These are phyloP conservation scores for Rhynchosporium secalis DNA, from an alignment of 2,329 filamentous ascomycete species.

Conservation along the genomic window DNA sequence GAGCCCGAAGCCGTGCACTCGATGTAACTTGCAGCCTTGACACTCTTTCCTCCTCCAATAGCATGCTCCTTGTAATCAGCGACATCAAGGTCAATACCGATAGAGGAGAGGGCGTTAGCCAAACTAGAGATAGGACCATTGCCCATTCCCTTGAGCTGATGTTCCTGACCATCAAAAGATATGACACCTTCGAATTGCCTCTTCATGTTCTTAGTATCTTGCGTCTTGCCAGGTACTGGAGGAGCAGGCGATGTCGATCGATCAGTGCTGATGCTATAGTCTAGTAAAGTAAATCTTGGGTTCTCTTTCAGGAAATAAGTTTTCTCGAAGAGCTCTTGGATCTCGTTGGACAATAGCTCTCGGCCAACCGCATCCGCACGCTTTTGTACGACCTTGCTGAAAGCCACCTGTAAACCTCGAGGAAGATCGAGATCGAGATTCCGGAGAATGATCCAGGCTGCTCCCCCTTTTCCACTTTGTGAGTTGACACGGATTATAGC, in stretches of 20 bases:
- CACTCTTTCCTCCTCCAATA: constrained; percentile 75
- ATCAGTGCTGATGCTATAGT: constrained; percentile 89
- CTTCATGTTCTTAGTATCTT: constrained; percentile 74
- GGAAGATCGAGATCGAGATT: constrained; percentile 90
- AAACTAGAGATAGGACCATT: constrained; percentile 90
- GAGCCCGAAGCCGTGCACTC: constrained; percentile 74
- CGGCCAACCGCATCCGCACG: constrained; percentile 77
- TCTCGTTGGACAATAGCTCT: constrained; percentile 81
- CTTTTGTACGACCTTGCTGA: constrained; percentile 82
- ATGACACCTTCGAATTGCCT: constrained; percentile 85
- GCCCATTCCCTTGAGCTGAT: constrained; percentile 75
- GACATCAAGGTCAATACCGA: constrained; percentile 88
- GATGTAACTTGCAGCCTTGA: constrained; percentile 94
- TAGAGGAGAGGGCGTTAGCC: constrained; percentile 72
- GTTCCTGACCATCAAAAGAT: constrained; percentile 77
- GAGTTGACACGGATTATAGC: constrained; percentile 98
- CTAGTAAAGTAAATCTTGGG: constrained; percentile 80
- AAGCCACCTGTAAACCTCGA: constrained; percentile 87
- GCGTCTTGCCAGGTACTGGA: constrained; percentile 66
- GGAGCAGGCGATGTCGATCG: constrained; percentile 74
- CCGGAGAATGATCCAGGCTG: constrained; percentile 89
- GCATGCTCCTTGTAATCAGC: constrained; percentile 96
- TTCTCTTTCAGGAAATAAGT: constrained; percentile 84
- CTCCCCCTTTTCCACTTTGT: constrained; percentile 90
- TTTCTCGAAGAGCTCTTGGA: constrained; percentile 82